phyloP scores from a whole-genome alignment of 1,284 basidiomycete genomes.

The Malassezia arunalokei region DNA sequence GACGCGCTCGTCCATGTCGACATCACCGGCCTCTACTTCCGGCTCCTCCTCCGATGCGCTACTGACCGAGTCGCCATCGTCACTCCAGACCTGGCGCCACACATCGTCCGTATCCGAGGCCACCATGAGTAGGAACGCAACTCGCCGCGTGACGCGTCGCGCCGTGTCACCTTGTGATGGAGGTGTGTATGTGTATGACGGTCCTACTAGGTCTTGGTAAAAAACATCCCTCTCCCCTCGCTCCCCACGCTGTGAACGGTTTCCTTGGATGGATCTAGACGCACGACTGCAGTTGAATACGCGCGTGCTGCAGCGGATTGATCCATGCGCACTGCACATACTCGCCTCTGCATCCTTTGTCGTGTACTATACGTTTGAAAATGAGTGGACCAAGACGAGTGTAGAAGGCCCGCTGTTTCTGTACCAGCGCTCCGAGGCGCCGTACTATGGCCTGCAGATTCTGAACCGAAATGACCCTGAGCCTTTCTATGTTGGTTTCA shows the following conservation, averaged over 20 bases:
- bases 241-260: background rate
- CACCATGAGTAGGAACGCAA: background rate
- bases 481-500: slow-evolving; percentile 64
- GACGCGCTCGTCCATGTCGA: slow-evolving; percentile 22
- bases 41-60: background rate
- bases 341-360: slow-evolving; percentile 75
- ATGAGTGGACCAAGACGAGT: slow-evolving; percentile 59
- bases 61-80: background rate
- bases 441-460: slow-evolving; percentile 73
- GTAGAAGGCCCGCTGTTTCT: slow-evolving; percentile 79
- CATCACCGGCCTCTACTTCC: slow-evolving; percentile 7
- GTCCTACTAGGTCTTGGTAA: background rate
- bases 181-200: background rate
- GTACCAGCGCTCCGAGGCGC: slow-evolving; percentile 55
- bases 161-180: background rate
- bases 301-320: slow-evolving; percentile 66
- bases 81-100: background rate
- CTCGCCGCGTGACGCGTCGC: background rate
- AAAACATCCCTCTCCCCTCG: background rate
- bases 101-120: background rate
- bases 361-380: slow-evolving; percentile 45
- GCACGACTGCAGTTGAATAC: slow-evolving; percentile 53
- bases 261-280: slow-evolving; percentile 14
- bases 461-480: slow-evolving; percentile 74
- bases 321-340: slow-evolving; percentile 65